These are phyloP conservation scores for Podospora anserina DNA, from an alignment of 495 filamentous ascomycete genomes.

Conservation along the genomic window DNA sequence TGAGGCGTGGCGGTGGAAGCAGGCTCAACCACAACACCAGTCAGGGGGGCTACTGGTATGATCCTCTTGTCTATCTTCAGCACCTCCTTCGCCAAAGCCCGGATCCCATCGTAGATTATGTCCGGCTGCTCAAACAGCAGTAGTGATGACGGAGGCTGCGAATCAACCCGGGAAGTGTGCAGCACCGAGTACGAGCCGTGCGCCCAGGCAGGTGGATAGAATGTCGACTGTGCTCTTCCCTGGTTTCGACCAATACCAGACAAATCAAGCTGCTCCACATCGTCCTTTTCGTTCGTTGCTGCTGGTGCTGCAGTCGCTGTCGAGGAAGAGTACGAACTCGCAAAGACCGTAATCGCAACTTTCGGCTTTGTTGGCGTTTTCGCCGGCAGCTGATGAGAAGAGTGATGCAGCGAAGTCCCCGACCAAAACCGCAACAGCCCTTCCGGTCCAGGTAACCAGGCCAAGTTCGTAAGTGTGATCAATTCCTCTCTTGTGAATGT, in stretches of 20 bases:
- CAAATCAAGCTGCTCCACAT: background rate
- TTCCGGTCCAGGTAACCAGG: slow-evolving; percentile 53
- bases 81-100: slow-evolving; percentile 38
- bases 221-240: background rate
- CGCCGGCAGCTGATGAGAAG: background rate
- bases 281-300: background rate
- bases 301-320: background rate
- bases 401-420: slow-evolving; percentile 31
- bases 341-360: slow-evolving; percentile 47
- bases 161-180: slow-evolving; percentile 30
- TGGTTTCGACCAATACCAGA: background rate
- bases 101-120: slow-evolving; percentile 38
- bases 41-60: background rate
- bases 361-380: slow-evolving; percentile 29
- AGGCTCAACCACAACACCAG: background rate
- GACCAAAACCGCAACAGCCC: slow-evolving; percentile 46
- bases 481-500: slow-evolving; percentile 41
- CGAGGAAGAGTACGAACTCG: slow-evolving; percentile 18
- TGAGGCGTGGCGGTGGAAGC: background rate
- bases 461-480: slow-evolving; percentile 44
- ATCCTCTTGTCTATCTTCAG: slow-evolving; percentile 34
- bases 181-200: slow-evolving; percentile 41
- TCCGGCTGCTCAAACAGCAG: slow-evolving; percentile 44
- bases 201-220: slow-evolving; percentile 41
- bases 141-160: slow-evolving; percentile 25